phyloP scores from a whole-genome alignment of 257 asterid genomes.

The Petrea volubilis region DNA sequence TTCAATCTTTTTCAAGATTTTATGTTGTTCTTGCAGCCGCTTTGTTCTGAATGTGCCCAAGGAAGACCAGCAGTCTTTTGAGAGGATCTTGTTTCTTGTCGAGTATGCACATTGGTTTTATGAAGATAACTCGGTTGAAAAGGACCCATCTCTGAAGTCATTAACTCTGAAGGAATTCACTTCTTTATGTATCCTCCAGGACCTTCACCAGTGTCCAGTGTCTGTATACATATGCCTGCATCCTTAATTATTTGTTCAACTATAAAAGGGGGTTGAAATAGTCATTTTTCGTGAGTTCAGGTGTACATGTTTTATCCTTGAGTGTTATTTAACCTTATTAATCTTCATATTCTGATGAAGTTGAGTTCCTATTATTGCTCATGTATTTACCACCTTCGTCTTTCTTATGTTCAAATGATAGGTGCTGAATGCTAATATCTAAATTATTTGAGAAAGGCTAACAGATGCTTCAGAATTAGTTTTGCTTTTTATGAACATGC shows the following conservation, averaged over 20 bases:
- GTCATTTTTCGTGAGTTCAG: background rate
- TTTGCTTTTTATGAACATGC: background rate
- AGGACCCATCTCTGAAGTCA: slow-evolving; percentile 90
- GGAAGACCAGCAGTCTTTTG: slow-evolving; percentile 96
- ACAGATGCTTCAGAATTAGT: background rate
- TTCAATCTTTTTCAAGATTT: background rate
- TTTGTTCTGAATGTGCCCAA: slow-evolving; percentile 95
- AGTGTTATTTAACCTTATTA: background rate
- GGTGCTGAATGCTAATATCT: background rate
- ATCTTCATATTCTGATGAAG: background rate
- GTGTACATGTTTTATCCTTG: background rate
- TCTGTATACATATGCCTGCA: background rate
- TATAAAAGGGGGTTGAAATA: background rate
- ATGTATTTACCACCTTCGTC: background rate
- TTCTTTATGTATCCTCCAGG: slow-evolving; percentile 76
- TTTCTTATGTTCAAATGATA: background rate
- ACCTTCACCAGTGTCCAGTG: background rate
- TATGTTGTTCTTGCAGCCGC: slow-evolving; percentile 60
- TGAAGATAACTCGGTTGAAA: slow-evolving; percentile 92
- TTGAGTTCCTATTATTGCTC: background rate
- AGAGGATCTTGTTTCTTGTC: slow-evolving; percentile 95
- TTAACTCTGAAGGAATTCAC: slow-evolving; percentile 93
- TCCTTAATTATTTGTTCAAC: slow-evolving; percentile 5
- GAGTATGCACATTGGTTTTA: slow-evolving; percentile 98
- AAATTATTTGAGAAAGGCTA: background rate